A percentile compares a stretch with the other conserved stretches of the same genome.
Evolutionary conservation across 2,329 filamentous ascomycete genomes (phyloP).

Genomic region (Fonsecaea nubica): DNA sequence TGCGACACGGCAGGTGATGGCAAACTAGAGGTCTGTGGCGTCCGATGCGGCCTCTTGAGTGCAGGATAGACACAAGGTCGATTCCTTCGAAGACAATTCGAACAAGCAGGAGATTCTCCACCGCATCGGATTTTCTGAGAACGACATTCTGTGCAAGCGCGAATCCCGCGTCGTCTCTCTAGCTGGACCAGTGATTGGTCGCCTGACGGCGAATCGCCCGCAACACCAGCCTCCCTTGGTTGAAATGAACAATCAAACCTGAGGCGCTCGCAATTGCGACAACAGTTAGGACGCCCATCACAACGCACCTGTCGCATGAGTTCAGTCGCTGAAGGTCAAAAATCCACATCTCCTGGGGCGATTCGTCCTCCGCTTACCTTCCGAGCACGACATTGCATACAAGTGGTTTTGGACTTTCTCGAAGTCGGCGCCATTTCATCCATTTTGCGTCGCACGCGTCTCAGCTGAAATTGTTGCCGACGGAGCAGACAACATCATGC

Average conservation of each 20-base stretch:
- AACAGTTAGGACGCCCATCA: slow-evolving; percentile 27
- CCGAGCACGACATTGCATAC: slow-evolving; percentile 28
- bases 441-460: slow-evolving; percentile 18
- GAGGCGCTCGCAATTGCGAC: slow-evolving; percentile 29
- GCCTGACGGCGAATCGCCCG: slow-evolving; percentile 10
- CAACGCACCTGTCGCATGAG: slow-evolving; percentile 24
- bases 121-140: slow-evolving; percentile 28
- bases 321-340: slow-evolving; percentile 13
- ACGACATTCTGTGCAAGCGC: slow-evolving; percentile 29
- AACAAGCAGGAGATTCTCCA: slow-evolving; percentile 25
- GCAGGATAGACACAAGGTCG: slow-evolving; percentile 26
- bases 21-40: slow-evolving; percentile 18
- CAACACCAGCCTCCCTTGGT: slow-evolving; percentile 11
- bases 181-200: slow-evolving; percentile 22
- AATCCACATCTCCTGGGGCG: neutral
- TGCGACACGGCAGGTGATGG: slow-evolving; percentile 14
- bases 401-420: slow-evolving; percentile 27
- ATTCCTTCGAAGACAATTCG: slow-evolving; percentile 27
- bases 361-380: slow-evolving; percentile 20
- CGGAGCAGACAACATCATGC: slow-evolving; percentile 1
- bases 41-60: slow-evolving; percentile 22
- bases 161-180: slow-evolving; percentile 27
- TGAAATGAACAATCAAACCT: slow-evolving; percentile 29
- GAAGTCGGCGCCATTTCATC: slow-evolving; percentile 18
- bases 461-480: slow-evolving; percentile 2